Conservation (phyloP, 2,329 filamentous ascomycete genomes). For the Lachnellula subtilissima region DNA sequence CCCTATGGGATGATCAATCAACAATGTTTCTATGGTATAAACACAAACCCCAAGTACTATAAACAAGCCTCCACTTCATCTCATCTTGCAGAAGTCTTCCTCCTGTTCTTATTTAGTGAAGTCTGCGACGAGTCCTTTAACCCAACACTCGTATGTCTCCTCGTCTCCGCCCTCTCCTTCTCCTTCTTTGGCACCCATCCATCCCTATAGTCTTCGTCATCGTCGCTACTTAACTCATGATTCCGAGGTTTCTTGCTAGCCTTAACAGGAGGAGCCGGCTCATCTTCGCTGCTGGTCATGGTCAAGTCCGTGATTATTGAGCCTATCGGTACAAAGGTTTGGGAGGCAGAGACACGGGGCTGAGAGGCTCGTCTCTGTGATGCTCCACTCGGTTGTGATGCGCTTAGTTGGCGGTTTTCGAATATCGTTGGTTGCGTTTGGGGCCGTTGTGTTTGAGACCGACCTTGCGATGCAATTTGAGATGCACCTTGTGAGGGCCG, state of each 20-base stretch:
- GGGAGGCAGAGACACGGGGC: slow-evolving; percentile 6
- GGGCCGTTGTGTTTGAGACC: background rate
- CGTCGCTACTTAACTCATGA: slow-evolving; percentile 3
- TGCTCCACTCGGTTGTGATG: background rate
- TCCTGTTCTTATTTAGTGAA: background rate
- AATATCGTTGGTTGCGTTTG: background rate
- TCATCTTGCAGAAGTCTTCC: slow-evolving; percentile 4
- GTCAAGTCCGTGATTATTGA: slow-evolving; percentile 37
- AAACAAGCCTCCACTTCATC: background rate
- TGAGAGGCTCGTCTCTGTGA: background rate
- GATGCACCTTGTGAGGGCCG: background rate
- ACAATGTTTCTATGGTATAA: background rate
- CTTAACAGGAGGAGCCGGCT: slow-evolving; percentile 5
- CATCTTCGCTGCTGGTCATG: slow-evolving; percentile 22
- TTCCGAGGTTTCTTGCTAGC: background rate
- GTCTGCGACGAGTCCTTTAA: slow-evolving; percentile 10
- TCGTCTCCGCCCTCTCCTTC: slow-evolving; percentile 8
- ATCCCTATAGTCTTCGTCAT: slow-evolving; percentile 1
- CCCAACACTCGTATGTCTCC: slow-evolving; percentile 10
- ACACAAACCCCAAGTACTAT: background rate
- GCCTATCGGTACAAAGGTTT: slow-evolving; percentile 31
- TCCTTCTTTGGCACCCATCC: slow-evolving; percentile 19
- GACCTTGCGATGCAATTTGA: background rate
- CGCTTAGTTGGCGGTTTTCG: background rate
- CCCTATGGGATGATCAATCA: background rate